Conservation (phyloP, 1,139 yeast species). For the Blastobotrys capitulatus region DNA sequence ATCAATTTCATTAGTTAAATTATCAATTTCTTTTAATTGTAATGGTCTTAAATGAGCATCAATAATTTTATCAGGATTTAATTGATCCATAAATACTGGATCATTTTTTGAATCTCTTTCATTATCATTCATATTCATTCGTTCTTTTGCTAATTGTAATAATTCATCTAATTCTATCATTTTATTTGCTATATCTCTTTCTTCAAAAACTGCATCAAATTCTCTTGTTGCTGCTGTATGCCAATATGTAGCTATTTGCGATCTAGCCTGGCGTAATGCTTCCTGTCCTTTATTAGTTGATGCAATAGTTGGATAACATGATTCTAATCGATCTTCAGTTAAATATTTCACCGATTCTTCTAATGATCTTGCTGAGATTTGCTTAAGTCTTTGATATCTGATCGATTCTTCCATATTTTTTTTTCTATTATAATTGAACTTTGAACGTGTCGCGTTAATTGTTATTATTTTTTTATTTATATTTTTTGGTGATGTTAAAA, state of each 20-base stretch:
- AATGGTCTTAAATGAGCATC: conserved; percentile 28
- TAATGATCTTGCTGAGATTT: conserved; percentile 61
- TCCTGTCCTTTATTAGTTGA: conserved; percentile 43
- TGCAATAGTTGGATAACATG: conserved; percentile 64
- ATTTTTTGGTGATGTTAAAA: not conserved
- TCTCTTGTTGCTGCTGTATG: conserved; percentile 51
- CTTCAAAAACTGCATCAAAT: conserved; percentile 60
- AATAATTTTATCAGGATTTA: conserved; percentile 31
- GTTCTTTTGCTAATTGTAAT: conserved; percentile 45
- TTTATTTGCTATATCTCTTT: conserved; percentile 52
- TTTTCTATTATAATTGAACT: not conserved
- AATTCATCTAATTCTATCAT: conserved; percentile 63
- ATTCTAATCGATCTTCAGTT: conserved; percentile 51
- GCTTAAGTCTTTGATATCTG: conserved; percentile 48
- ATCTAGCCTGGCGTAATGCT: conserved; percentile 52
- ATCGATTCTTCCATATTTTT: conserved; percentile 27
- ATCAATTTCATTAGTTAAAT: conserved; percentile 21
- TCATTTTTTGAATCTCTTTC: not conserved
- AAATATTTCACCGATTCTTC: conserved; percentile 60
- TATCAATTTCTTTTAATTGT: conserved; percentile 22
- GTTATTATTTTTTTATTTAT: not conserved
- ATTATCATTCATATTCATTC: conserved; percentile 8
- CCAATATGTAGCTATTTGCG: conserved; percentile 62
- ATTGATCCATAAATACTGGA: conserved; percentile 27
- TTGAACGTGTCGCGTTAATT: not conserved